phyloP scores from a whole-genome alignment of 306 rosid genomes.

The Canavalia ensiformis region DNA sequence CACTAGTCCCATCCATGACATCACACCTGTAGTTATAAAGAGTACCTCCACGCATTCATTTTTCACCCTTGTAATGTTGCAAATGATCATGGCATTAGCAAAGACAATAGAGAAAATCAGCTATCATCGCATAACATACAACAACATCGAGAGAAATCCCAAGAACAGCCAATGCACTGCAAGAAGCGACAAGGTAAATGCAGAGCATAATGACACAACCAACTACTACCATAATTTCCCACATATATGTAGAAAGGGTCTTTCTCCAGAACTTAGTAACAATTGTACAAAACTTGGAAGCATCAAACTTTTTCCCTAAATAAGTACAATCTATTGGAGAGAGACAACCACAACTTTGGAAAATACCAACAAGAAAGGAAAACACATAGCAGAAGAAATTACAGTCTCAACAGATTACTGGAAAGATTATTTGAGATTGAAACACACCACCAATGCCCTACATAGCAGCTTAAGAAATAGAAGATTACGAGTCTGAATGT shows the following conservation, averaged over 20 bases:
- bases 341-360: slow-evolving; percentile 86
- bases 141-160: slow-evolving; percentile 62
- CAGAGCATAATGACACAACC: slow-evolving; percentile 79
- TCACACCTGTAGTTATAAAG: too few species aligned
- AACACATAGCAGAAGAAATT: slow-evolving; percentile 67
- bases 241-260: slow-evolving; percentile 70
- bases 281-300: slow-evolving; percentile 63
- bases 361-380: slow-evolving; percentile 77
- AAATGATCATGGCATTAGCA: slow-evolving; percentile 87
- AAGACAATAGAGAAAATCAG: slow-evolving; percentile 79
- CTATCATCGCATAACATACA: slow-evolving; percentile 71
- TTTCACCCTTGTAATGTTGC: slow-evolving; percentile 74
- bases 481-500: too few species aligned
- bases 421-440: slow-evolving; percentile 69
- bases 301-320: slow-evolving; percentile 70
- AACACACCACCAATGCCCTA: too few species aligned
- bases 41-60: too few species aligned
- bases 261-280: slow-evolving; percentile 80
- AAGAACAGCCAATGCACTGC: slow-evolving; percentile 68
- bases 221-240: slow-evolving; percentile 68
- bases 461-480: too few species aligned
- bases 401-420: slow-evolving; percentile 74
- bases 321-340: slow-evolving; percentile 84
- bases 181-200: slow-evolving; percentile 73
- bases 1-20: too few species aligned